Conservation (phyloP, 2,329 filamentous ascomycete species). For the Paracorniculantispora psalliotae region DNA sequence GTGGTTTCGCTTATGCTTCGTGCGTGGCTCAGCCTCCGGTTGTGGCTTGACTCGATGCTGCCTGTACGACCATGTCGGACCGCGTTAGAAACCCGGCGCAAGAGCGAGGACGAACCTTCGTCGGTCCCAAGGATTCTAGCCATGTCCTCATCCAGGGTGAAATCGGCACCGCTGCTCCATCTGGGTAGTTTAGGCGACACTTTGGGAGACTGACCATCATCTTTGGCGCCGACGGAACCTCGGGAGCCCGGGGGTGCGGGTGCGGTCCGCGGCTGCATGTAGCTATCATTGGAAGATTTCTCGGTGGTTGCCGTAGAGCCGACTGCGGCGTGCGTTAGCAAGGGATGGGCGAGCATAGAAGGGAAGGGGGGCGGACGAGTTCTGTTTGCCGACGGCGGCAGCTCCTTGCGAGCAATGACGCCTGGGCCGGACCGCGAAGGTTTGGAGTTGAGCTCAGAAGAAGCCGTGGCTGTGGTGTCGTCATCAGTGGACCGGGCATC, state of each 20-base stretch:
- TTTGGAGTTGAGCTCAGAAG: slow-evolving; percentile 37
- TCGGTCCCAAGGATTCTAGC: slow-evolving; percentile 78
- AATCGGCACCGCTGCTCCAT: slow-evolving; percentile 77
- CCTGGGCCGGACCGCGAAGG: slow-evolving; percentile 31
- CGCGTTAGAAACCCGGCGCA: slow-evolving; percentile 86
- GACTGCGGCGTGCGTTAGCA: slow-evolving; percentile 25
- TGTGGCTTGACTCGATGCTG: slow-evolving; percentile 59
- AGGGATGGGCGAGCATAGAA: not conserved
- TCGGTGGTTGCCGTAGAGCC: slow-evolving; percentile 28
- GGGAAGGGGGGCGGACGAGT: slow-evolving; percentile 35
- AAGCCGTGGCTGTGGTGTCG: slow-evolving; percentile 40
- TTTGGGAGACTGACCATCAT: slow-evolving; percentile 38
- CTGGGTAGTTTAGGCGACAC: slow-evolving; percentile 63
- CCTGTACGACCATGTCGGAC: slow-evolving; percentile 88
- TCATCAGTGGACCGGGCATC: slow-evolving; percentile 56
- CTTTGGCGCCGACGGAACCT: slow-evolving; percentile 38
- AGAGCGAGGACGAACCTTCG: slow-evolving; percentile 70
- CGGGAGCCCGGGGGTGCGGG: slow-evolving; percentile 44
- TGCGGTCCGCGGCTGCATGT: slow-evolving; percentile 54
- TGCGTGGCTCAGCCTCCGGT: slow-evolving; percentile 45
- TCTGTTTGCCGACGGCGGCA: slow-evolving; percentile 38
- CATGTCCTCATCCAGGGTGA: slow-evolving; percentile 95
- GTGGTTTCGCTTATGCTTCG: slow-evolving; percentile 66
- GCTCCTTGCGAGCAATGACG: slow-evolving; percentile 63
- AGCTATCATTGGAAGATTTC: slow-evolving; percentile 40